Evolutionary conservation across 768 basidiomycete genomes (phyloP).

Genomic region (Pisolithus orientalis): DNA sequence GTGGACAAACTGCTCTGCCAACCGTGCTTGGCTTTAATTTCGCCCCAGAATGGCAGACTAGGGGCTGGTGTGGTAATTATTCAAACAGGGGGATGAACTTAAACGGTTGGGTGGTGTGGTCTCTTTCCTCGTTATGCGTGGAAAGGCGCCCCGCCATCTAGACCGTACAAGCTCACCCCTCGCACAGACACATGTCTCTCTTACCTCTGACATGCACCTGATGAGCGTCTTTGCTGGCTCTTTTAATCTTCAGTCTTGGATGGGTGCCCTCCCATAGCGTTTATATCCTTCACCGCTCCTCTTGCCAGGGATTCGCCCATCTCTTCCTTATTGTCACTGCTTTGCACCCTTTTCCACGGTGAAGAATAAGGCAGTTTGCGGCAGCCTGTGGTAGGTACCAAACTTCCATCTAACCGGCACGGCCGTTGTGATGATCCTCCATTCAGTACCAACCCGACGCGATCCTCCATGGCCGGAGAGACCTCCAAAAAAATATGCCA

Average conservation of each 20-base stretch:
- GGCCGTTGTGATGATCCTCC: constrained; percentile 18
- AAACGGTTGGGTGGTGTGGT: constrained; percentile 17
- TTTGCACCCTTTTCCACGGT: constrained; percentile 27
- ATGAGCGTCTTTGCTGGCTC: constrained; percentile 20
- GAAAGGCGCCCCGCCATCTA: constrained; percentile 15
- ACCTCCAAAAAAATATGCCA: constrained; percentile 11
- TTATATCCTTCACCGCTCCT: constrained; percentile 3
- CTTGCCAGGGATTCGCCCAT: constrained; percentile 1
- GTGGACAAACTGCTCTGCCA: constrained; percentile 14
- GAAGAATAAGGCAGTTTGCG: constrained; percentile 11
- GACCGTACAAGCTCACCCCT: constrained; percentile 18
- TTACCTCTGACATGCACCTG: constrained; percentile 14
- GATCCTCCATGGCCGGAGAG: constrained; percentile 15
- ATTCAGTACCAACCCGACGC: constrained; percentile 3
- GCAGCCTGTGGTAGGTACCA: constrained; percentile 17
- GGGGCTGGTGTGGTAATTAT: constrained; percentile 12
- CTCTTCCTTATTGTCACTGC: constrained; percentile 4
- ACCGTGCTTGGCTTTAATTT: constrained; percentile 27
- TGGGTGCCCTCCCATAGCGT: constrained; percentile 2
- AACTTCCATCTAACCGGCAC: constrained; percentile 4
- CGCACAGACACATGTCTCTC: constrained; percentile 18
- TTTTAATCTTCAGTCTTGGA: constrained; percentile 18
- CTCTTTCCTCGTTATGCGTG: constrained; percentile 13
- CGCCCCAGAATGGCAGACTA: constrained; percentile 19
- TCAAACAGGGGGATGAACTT: constrained; percentile 21